Evolutionary conservation across 1,284 basidiomycete genomes (phyloP).

Genomic region (Fomitopsis pinicola): DNA sequence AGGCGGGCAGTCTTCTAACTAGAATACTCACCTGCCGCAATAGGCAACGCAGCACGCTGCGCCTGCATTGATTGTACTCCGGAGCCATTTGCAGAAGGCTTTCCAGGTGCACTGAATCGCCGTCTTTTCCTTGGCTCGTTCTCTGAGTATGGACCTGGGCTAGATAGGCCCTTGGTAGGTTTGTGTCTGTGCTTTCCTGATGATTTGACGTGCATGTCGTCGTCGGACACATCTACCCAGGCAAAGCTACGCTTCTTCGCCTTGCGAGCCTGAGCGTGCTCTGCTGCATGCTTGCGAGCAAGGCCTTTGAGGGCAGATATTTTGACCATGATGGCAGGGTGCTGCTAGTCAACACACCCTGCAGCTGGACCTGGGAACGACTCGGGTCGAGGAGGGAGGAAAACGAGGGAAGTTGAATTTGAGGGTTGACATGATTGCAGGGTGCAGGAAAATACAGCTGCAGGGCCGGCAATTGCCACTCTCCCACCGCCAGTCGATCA

Average conservation of each 20-base stretch:
- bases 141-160: constrained; percentile 7
- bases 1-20: background rate
- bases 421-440: background rate
- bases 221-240: constrained; percentile 28
- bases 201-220: constrained; percentile 22
- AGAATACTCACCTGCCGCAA: constrained; percentile 58
- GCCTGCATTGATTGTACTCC: constrained; percentile 39
- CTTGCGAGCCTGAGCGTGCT: constrained; percentile 8
- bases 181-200: constrained; percentile 6
- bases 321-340: constrained; percentile 12
- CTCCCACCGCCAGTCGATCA: background rate
- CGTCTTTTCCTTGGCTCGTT: constrained; percentile 16
- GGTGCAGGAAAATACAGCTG: background rate
- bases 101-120: constrained; percentile 5
- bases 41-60: constrained; percentile 70
- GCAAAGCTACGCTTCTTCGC: constrained; percentile 18
- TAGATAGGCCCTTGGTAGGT: constrained; percentile 3
- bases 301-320: constrained; percentile 19
- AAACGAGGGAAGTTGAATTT: background rate
- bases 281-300: constrained; percentile 8
- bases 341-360: background rate
- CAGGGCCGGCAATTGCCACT: background rate
- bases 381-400: background rate
- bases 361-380: background rate
- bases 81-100: constrained; percentile 2